Evolutionary conservation across 371 early-diverging fungal species (phyloP).

Genomic region (Lichtheimia corymbifera): DNA sequence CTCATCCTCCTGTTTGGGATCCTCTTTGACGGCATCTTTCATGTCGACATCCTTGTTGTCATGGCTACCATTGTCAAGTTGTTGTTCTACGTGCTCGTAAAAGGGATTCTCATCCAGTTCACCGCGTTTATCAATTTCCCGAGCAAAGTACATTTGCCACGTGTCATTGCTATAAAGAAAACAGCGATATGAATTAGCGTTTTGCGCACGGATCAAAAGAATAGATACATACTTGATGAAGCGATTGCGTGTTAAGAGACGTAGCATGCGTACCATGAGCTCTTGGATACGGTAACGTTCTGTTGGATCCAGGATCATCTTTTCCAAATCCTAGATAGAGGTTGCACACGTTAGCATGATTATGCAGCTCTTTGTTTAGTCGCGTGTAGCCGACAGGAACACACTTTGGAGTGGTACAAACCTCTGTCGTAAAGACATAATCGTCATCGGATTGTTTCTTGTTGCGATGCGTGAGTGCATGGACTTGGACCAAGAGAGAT

Average conservation of each 20-base stretch:
- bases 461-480: background rate
- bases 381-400: background rate
- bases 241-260: constrained; percentile 37
- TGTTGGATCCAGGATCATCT: constrained; percentile 35
- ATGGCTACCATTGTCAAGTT: too few relatives aligned
- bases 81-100: constrained; percentile 1
- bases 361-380: background rate
- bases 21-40: too few relatives aligned
- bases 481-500: constrained; percentile 7
- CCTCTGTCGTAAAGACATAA: constrained; percentile 35
- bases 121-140: constrained; percentile 54
- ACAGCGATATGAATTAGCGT: background rate
- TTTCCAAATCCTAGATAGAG: constrained; percentile 38
- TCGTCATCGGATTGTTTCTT: constrained; percentile 18
- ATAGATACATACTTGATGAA: constrained; percentile 38
- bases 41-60: too few relatives aligned
- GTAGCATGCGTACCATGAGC: constrained; percentile 41
- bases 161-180: constrained; percentile 46
- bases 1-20: too few relatives aligned
- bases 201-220: background rate
- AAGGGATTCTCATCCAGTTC: constrained; percentile 34
- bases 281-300: constrained; percentile 40
- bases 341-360: constrained; percentile 1
- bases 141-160: constrained; percentile 58
- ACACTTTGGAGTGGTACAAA: constrained; percentile 4